phyloP scores from a whole-genome alignment of 176 grass and related monocot species.

The Juncus effusus region DNA sequence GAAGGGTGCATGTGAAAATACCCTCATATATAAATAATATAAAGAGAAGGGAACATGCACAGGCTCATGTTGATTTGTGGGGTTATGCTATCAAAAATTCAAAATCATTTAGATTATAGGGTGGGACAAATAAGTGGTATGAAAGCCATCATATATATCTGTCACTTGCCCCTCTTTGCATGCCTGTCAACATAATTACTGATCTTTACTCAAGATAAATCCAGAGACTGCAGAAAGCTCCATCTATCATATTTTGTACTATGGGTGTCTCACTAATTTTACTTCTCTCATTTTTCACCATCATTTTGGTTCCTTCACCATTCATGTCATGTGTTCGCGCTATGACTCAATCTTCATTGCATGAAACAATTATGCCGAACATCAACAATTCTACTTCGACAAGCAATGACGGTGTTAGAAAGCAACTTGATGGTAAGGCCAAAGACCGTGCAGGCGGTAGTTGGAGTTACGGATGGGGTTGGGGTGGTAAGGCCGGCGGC shows the following conservation, averaged over 20 bases:
- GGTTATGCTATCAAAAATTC: not conserved
- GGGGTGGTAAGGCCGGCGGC: constrained; percentile 8
- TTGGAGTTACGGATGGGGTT: constrained; percentile 3
- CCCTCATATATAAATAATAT: not conserved
- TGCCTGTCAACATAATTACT: constrained; percentile 37
- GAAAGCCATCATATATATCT: constrained; percentile 47
- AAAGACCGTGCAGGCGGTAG: constrained; percentile 33
- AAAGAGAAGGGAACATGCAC: not conserved
- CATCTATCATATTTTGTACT: constrained; percentile 16
- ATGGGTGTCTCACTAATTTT: constrained; percentile 24
- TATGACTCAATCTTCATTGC: not conserved
- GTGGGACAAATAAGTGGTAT: constrained; percentile 46
- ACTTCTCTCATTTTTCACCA: constrained; percentile 14
- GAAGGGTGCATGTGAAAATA: not conserved
- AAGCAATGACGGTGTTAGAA: constrained; percentile 15
- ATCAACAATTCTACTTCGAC: not conserved
- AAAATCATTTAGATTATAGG: not conserved
- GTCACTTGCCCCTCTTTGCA: not conserved
- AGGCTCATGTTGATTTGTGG: not conserved
- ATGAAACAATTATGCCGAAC: not conserved
- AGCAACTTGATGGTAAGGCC: constrained; percentile 17
- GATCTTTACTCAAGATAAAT: not conserved
- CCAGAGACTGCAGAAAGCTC: not conserved
- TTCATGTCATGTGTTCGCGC: not conserved
- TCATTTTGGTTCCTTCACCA: constrained; percentile 1